Evolutionary conservation across 2,329 filamentous ascomycete genomes (phyloP), one percentile per base, ranked within the genome.

Genomic region (Phialophora verrucosa): DNA sequence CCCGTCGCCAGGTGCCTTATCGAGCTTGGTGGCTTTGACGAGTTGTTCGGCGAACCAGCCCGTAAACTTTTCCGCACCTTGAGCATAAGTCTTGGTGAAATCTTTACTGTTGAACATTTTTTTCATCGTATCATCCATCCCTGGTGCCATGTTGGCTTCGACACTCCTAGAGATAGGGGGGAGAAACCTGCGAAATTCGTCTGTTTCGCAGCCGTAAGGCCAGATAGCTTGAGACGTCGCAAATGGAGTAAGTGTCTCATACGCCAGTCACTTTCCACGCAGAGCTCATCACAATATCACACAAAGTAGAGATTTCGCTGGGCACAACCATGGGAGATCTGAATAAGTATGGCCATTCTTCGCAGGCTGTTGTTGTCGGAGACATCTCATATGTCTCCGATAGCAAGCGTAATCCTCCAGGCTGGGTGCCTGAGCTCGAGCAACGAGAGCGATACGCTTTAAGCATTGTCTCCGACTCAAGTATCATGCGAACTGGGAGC

Each of bases 11-110:
- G 69, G 55, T 27, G 71, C 62, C 2, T 71, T 20, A 10, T 27
- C 49, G 4, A 79, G 42, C 12, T 73, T 73, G 50, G 74, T 73
- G 35, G 76, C 74, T 5, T 74, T 65, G 35, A 79, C 62, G 10
- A 79, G 73, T 7, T 63, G 38, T 7, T 70, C 59, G 4, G 73
- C 77, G 51, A 75, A 79, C 14, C 68, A 62, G 0, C 74, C 73
- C 0, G 77, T 78, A 12, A 76, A 53, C 17, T 68, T 69, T 61
- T 79, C 78, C 6, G 69, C 75, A n/a, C 31, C 35, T 20, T 54
- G n/a, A 38, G 50, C 50, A 38, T 68, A 68, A 35, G 20, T 50
- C 31, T 68, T 65, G 8, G 63, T 61, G 35, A 66, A 57, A 10
- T 61, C 47, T 35, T 44, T 25, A 2, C 42, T 32, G 32, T 68